phyloP scores from a whole-genome alignment of 2,329 filamentous ascomycete species.

The Metarhizium guizhouense region DNA sequence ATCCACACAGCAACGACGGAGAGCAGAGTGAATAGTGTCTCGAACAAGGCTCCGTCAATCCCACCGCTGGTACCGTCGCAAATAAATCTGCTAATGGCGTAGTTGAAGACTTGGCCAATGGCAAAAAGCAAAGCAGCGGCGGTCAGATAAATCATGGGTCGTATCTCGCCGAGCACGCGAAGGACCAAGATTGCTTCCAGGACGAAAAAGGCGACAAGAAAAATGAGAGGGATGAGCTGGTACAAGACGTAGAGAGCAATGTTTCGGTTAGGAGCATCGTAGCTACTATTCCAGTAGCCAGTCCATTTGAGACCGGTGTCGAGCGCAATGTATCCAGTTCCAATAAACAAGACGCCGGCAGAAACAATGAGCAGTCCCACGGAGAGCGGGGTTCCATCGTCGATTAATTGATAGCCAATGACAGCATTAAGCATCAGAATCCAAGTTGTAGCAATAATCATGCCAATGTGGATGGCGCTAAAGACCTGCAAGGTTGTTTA shows the following conservation, averaged over 20 bases:
- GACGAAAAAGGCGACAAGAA: constrained; percentile 79
- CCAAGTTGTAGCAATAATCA: constrained; percentile 84
- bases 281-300: constrained; percentile 59
- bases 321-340: constrained; percentile 90
- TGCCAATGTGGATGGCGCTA: constrained; percentile 79
- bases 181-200: constrained; percentile 80
- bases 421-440: constrained; percentile 84
- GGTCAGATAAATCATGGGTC: constrained; percentile 84
- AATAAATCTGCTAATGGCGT: constrained; percentile 83
- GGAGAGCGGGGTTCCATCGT: constrained; percentile 84
- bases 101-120: constrained; percentile 92
- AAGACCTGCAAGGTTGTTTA: constrained; percentile 55
- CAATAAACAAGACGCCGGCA: constrained; percentile 65
- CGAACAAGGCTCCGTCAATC: constrained; percentile 88
- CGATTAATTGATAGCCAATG: constrained; percentile 86
- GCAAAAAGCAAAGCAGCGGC: constrained; percentile 75
- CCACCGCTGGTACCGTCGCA: constrained; percentile 75
- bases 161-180: constrained; percentile 74
- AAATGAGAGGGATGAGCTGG: constrained; percentile 79
- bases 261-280: constrained; percentile 53
- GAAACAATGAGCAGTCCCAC: constrained; percentile 67
- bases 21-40: constrained; percentile 84
- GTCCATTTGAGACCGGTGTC: constrained; percentile 89
- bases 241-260: constrained; percentile 92
- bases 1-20: constrained; percentile 79